A percentile compares a stretch with the other conserved stretches of the same genome.
Evolutionary conservation across 306 rosid genomes (phyloP).

Genomic region (Astragalus membranaceus): DNA sequence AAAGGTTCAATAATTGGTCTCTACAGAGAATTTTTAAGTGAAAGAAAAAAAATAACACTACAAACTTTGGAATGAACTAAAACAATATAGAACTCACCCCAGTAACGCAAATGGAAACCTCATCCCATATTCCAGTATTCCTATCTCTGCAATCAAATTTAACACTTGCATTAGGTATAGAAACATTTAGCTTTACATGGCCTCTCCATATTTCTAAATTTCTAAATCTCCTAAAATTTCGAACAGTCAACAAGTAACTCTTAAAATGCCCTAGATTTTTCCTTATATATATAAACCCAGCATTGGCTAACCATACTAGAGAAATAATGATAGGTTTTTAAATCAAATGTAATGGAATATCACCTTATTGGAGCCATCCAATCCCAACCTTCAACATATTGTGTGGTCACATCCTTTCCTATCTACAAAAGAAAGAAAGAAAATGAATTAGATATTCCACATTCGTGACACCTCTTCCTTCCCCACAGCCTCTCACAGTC

Average conservation of each 20-base stretch:
- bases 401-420: slow-evolving; percentile 92
- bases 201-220: slow-evolving; percentile 3
- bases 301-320: slow-evolving; percentile 2
- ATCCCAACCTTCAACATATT: slow-evolving; percentile 97
- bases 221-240: slow-evolving; percentile 10
- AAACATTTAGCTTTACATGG: background rate
- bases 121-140: slow-evolving; percentile 99
- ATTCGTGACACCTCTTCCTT: slow-evolving; percentile 5
- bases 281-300: background rate
- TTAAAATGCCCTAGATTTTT: background rate
- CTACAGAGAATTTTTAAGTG: background rate
- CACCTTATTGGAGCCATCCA: slow-evolving; percentile 99
- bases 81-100: slow-evolving; percentile 65
- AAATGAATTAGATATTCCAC: slow-evolving; percentile 1
- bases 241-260: background rate
- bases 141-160: slow-evolving; percentile 64
- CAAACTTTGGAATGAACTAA: slow-evolving; percentile 7
- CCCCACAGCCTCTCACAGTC: background rate
- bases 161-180: slow-evolving; percentile 19
- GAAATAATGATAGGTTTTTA: background rate
- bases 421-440: slow-evolving; percentile 41
- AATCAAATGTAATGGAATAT: background rate
- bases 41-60: background rate
- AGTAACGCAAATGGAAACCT: slow-evolving; percentile 64
- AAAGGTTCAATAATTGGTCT: background rate